A percentile compares a stretch with the other conserved stretches of the same genome.
Evolutionary conservation across 768 basidiomycete species (phyloP).

Genomic region (Ephemerocybe angulata): DNA sequence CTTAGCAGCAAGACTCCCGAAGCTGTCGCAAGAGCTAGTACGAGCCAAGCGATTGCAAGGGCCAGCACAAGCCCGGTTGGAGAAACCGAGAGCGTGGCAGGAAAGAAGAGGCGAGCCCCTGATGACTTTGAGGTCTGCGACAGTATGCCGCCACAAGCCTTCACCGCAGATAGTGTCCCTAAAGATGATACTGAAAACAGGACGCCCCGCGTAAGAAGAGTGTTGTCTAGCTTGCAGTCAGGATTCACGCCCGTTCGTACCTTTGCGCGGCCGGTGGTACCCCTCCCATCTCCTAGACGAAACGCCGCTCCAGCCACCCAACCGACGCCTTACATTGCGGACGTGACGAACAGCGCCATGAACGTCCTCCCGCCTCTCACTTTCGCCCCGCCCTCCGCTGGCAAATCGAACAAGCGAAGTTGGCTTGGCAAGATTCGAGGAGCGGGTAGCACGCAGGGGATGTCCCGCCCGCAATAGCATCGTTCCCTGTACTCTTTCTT

Average conservation of each 20-base stretch:
- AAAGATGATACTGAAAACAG: constrained; percentile 36
- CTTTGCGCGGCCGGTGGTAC: constrained; percentile 37
- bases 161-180: constrained; percentile 51
- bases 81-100: constrained; percentile 39
- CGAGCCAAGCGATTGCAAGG: neutral
- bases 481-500: neutral
- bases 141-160: constrained; percentile 60
- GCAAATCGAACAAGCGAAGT: constrained; percentile 50
- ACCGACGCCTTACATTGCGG: constrained; percentile 40
- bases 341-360: constrained; percentile 69
- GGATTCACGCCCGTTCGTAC: constrained; percentile 74
- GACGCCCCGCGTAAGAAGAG: constrained; percentile 63
- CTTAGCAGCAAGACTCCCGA: constrained; percentile 39
- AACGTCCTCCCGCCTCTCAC: constrained; percentile 18
- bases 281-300: constrained; percentile 50
- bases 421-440: constrained; percentile 74
- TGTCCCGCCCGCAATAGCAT: constrained; percentile 2
- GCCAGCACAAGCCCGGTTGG: constrained; percentile 1
- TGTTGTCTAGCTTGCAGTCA: constrained; percentile 52
- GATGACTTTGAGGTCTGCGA: constrained; percentile 68
- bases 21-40: constrained; percentile 25
- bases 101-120: constrained; percentile 72
- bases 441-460: constrained; percentile 12
- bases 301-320: constrained; percentile 21
- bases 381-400: constrained; percentile 29